These are phyloP conservation scores for Sarocladium kiliense DNA, from an alignment of 2,329 filamentous ascomycete species.

Conservation along the genomic window DNA sequence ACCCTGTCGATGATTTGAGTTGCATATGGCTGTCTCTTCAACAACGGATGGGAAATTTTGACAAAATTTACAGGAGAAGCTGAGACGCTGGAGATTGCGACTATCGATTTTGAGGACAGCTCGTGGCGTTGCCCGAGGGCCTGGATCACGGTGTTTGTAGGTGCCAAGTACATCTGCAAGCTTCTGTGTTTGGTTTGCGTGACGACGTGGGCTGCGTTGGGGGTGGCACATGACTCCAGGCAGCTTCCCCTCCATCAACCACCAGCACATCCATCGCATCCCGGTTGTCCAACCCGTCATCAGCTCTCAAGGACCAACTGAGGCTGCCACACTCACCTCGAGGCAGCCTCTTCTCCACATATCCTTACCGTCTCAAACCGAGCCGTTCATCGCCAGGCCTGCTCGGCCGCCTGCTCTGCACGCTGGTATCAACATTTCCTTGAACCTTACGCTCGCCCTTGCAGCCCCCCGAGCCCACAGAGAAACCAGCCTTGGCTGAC, in stretches of 20 bases:
- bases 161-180: background rate
- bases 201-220: background rate
- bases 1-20: background rate
- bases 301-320: too few relatives aligned
- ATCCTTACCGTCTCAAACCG: background rate
- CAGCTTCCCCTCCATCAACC: background rate
- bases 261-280: background rate
- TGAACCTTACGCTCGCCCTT: background rate
- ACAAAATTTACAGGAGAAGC: background rate
- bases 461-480: too few relatives aligned
- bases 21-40: too few relatives aligned
- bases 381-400: background rate
- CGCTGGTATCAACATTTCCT: background rate
- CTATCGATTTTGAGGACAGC: background rate
- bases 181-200: background rate
- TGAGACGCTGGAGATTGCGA: background rate
- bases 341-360: background rate
- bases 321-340: background rate
- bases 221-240: background rate
- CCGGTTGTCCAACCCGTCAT: too few relatives aligned
- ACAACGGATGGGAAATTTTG: too few relatives aligned
- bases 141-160: background rate
- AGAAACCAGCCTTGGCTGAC: too few relatives aligned
- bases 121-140: background rate
- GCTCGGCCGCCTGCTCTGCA: background rate